Evolutionary conservation across 805 yeast genomes (phyloP), one percentile per base, ranked within the genome.

Genomic region (Metschnikowia baotianmanensis): DNA sequence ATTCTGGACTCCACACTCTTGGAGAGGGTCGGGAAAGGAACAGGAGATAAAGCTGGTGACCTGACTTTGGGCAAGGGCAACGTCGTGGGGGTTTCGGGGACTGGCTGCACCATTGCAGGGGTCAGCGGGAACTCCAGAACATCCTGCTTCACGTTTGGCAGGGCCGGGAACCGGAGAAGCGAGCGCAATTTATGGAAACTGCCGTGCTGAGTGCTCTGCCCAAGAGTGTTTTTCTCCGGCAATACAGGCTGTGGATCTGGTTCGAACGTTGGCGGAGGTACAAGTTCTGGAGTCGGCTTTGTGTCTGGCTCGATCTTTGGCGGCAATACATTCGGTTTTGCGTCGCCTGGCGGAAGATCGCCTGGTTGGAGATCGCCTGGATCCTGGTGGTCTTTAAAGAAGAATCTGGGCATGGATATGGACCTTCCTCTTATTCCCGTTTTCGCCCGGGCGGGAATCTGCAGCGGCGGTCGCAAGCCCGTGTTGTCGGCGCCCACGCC

Each of bases 371-470:
- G 27, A 22, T 27, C 12, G 3, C 13, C 16, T 5, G 25, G 21
- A 32, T 16, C 36, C 25, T 43, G 52, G n/a, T 56, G 53, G 24
- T 56, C 56, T 38, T 48, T 56, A 40, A 59, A 59, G 19, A 61
- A 48, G 25, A 62, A 56, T 29, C 56, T 48, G 12, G 63, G 42
- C 26, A 63, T 35, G 26, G 65, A 58, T 3, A 61, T 58, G 23
- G 66, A 58, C 22, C 65, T 42, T 20, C 51, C 36, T 15, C 61
- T 46, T 9, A 28, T 38, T 32, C 28, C 45, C 32, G 32, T 31
- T 29, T 38, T 50, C n/a, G 22, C 32, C 13, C 43, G 39, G 26
- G 29, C n/a, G 4, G 23, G 36, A 4, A 33, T 52, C 21, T 44
- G 28, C 12, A 36, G 23, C 18, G 45, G 42, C 4, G 53, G 53